These are phyloP conservation scores for Mollisiaceae sp. DNA, from an alignment of 2,329 filamentous ascomycete genomes.

Conservation along the genomic window DNA sequence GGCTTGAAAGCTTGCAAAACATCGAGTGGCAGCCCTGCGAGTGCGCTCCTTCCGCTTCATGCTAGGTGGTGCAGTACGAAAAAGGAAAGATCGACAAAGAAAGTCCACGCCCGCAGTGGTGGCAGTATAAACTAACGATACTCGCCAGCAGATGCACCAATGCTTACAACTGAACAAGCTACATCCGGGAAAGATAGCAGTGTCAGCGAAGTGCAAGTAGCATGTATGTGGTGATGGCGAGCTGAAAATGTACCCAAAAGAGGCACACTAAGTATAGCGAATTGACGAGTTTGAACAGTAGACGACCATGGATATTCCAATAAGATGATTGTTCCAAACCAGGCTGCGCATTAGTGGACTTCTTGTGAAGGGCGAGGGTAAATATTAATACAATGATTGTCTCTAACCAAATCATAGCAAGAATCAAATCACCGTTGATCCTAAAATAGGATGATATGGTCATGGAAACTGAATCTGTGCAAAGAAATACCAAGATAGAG, in stretches of 20 bases:
- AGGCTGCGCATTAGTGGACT: conserved; percentile 21
- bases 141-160: neutral
- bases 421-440: conserved; percentile 14
- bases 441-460: neutral
- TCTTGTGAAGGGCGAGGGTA: conserved; percentile 28
- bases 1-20: neutral
- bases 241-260: conserved; percentile 1
- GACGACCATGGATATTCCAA: conserved; percentile 28
- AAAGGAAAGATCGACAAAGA: neutral
- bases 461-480: neutral
- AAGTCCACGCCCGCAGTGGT: neutral
- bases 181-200: neutral
- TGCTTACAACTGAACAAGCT: neutral
- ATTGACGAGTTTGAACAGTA: neutral
- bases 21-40: neutral
- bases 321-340: conserved; percentile 28
- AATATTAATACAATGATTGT: conserved; percentile 26
- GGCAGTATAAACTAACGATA: neutral
- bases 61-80: neutral
- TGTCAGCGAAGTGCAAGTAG: neutral
- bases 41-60: conserved; percentile 1
- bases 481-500: neutral
- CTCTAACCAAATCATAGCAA: conserved; percentile 27
- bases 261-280: neutral
- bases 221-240: neutral